phyloP scores from a whole-genome alignment of 176 grass and related monocot genomes.

The Aegilops tauschii region DNA sequence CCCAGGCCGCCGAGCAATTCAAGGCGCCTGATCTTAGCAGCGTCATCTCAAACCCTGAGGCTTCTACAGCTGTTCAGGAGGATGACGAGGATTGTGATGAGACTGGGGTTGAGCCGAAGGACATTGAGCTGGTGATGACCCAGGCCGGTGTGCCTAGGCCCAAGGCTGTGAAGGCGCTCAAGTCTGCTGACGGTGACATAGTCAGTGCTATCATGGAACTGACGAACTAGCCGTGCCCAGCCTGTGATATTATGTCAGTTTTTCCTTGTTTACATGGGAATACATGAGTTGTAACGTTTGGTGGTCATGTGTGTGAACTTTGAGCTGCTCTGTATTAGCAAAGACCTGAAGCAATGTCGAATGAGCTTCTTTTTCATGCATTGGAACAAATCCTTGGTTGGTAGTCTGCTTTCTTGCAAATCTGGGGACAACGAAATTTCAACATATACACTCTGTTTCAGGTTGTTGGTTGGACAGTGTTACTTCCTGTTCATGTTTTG shows the following conservation, averaged over 20 bases:
- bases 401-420: neutral
- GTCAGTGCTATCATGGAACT: conserved; percentile 72
- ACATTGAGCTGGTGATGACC: conserved; percentile 71
- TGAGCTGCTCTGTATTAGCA: conserved; percentile 28
- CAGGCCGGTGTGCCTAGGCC: conserved; percentile 49
- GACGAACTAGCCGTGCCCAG: conserved; percentile 37
- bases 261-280: neutral
- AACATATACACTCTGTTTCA: too few species aligned
- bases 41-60: conserved; percentile 47
- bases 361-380: neutral
- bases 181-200: conserved; percentile 55
- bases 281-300: conserved; percentile 3
- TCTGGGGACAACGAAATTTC: neutral
- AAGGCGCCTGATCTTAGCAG: conserved; percentile 52
- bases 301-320: neutral
- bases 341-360: neutral
- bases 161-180: conserved; percentile 57
- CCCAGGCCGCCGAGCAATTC: conserved; percentile 63
- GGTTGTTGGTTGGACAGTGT: too few species aligned
- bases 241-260: neutral
- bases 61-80: conserved; percentile 31
- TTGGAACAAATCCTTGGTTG: neutral
- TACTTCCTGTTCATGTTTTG: too few species aligned
- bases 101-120: conserved; percentile 50
- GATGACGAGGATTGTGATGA: conserved; percentile 52